These are phyloP conservation scores for Eucalyptus urophylla DNA, from an alignment of 345 rosid species.

Conservation along the genomic window DNA sequence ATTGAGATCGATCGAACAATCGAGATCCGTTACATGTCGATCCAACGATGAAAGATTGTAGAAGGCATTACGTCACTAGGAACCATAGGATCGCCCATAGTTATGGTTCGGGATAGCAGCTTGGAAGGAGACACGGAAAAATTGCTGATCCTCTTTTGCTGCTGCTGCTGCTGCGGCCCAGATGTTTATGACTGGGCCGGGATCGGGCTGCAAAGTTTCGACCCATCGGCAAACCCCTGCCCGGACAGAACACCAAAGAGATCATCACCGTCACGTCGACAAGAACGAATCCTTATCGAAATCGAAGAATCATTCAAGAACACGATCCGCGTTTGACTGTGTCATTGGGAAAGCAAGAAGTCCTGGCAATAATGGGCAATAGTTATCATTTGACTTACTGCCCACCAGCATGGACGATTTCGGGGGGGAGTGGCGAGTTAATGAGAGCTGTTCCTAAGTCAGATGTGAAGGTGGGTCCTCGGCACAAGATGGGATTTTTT, in stretches of 20 bases:
- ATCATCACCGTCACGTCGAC: neutral
- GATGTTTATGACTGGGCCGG: neutral
- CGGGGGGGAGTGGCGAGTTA: neutral
- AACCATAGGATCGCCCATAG: neutral
- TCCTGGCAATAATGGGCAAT: neutral
- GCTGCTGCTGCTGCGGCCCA: neutral
- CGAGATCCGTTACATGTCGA: neutral
- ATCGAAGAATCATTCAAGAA: neutral
- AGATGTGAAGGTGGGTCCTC: neutral
- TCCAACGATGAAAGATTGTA: neutral
- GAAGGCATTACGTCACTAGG: neutral
- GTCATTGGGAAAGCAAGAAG: neutral
- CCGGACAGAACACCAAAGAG: neutral
- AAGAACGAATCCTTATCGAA: neutral
- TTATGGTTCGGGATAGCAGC: neutral
- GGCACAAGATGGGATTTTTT: neutral
- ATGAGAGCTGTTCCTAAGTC: neutral
- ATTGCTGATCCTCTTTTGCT: neutral
- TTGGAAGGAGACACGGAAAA: neutral
- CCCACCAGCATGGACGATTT: neutral
- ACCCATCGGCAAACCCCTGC: neutral
- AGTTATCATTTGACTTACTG: neutral
- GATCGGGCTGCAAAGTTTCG: neutral
- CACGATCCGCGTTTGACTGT: neutral
- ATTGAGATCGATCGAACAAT: neutral